These are phyloP conservation scores for Actinomortierella ambigua DNA, from an alignment of 371 early-diverging fungal genomes.

Conservation along the genomic window DNA sequence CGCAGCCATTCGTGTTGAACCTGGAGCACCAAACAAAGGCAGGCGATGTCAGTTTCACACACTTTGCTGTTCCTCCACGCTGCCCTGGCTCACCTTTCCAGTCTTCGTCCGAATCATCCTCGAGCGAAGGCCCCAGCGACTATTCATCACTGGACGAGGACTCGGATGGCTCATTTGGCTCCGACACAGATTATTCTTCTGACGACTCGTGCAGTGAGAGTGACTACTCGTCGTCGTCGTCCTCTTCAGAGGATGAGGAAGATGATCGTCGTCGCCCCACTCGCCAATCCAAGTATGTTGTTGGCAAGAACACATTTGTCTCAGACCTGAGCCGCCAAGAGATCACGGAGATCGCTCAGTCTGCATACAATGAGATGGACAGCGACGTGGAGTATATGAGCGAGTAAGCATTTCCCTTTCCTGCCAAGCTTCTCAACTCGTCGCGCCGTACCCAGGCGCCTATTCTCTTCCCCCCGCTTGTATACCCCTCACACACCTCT, in stretches of 20 bases:
- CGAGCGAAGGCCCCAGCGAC: constrained; percentile 26
- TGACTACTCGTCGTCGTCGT: constrained; percentile 10
- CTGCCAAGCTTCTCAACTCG: too few species aligned
- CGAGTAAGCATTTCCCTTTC: constrained; percentile 18
- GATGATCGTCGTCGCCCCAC: constrained; percentile 12
- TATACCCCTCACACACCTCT: too few species aligned
- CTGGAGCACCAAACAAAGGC: constrained; percentile 41
- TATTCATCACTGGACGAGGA: constrained; percentile 35
- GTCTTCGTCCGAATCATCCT: constrained; percentile 23
- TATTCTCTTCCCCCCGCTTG: too few species aligned
- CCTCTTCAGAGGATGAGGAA: constrained; percentile 29
- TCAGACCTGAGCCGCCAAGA: constrained; percentile 25
- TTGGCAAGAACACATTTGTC: constrained; percentile 20
- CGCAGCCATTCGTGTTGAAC: constrained; percentile 41
- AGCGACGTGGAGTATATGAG: constrained; percentile 30
- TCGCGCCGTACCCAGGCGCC: too few species aligned
- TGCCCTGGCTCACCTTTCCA: constrained; percentile 29
- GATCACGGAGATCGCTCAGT: constrained; percentile 13
- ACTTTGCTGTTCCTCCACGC: constrained; percentile 35
- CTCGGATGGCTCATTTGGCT: constrained; percentile 24
- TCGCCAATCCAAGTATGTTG: constrained; percentile 16
- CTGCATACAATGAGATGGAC: constrained; percentile 25
- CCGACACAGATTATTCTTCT: constrained; percentile 12
- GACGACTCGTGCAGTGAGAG: too few species aligned
- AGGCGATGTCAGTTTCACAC: constrained; percentile 31